A percentile compares a stretch with the other conserved stretches of the same genome.
Conservation (phyloP, 73 alveolate species). For the Paramecium sonneborni region DNA sequence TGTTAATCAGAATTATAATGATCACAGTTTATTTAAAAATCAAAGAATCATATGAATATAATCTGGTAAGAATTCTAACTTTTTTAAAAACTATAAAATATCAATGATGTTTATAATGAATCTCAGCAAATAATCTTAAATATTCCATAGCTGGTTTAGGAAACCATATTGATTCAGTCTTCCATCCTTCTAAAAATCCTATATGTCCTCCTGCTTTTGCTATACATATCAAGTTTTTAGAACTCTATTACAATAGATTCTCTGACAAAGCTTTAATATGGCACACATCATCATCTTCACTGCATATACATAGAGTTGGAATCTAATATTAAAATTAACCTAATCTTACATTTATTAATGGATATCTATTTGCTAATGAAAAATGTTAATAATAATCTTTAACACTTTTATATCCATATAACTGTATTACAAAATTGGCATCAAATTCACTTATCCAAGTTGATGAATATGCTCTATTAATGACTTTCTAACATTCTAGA, state of each 20-base stretch:
- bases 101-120: neutral
- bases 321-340: neutral
- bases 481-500: neutral
- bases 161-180: neutral
- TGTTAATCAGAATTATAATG: no score
- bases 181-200: constrained; percentile 16
- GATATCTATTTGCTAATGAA: neutral
- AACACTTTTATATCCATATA: neutral
- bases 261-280: neutral
- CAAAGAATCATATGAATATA: no score
- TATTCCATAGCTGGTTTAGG: constrained; percentile 38
- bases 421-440: neutral
- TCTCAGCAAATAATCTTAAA: neutral
- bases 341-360: neutral
- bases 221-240: neutral
- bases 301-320: neutral
- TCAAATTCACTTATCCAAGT: constrained; percentile 32
- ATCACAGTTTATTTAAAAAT: no score
- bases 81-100: no score
- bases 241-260: neutral
- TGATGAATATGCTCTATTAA: neutral
- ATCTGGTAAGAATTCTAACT: no score
- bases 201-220: constrained; percentile 43
- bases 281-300: neutral
- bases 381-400: neutral